Evolutionary conservation across 2,329 filamentous ascomycete species (phyloP).

Genomic region (Leptoxyphium fumago): DNA sequence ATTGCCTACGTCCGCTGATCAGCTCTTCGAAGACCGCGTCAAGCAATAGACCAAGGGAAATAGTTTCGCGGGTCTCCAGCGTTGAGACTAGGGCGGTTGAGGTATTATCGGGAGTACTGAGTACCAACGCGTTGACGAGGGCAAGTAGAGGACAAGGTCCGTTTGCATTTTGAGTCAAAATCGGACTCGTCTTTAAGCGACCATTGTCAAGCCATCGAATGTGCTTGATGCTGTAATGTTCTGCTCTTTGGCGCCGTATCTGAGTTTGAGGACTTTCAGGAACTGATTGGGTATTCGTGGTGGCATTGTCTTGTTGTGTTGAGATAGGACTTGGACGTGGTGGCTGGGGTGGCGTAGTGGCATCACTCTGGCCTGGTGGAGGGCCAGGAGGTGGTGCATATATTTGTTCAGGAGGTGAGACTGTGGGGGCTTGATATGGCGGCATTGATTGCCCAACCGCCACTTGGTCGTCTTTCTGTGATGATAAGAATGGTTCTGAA

Average conservation of each 20-base stretch:
- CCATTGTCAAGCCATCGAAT: conserved; percentile 66
- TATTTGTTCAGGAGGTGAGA: neutral
- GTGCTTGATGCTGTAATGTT: conserved; percentile 89
- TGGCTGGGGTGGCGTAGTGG: neutral
- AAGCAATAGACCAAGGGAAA: conserved; percentile 71
- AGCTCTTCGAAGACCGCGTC: conserved; percentile 89
- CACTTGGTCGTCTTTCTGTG: neutral
- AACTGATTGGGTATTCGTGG: conserved; percentile 9
- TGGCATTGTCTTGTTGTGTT: conserved; percentile 5
- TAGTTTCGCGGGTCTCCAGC: conserved; percentile 66
- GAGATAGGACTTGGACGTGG: neutral
- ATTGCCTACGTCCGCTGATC: conserved; percentile 58
- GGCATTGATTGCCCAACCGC: too few species aligned
- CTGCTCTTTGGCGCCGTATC: conserved; percentile 37
- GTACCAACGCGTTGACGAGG: conserved; percentile 76
- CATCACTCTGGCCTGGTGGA: neutral
- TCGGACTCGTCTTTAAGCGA: conserved; percentile 61
- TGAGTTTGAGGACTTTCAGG: conserved; percentile 26
- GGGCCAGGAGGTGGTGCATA: conserved; percentile 5
- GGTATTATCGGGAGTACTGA: conserved; percentile 57
- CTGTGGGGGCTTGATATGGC: conserved; percentile 1
- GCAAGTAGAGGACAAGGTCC: conserved; percentile 88
- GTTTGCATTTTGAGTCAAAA: conserved; percentile 84
- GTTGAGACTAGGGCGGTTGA: conserved; percentile 63
- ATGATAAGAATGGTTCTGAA: neutral